Conservation (phyloP, 2,329 filamentous ascomycete genomes). For the Penicillium sp. region DNA sequence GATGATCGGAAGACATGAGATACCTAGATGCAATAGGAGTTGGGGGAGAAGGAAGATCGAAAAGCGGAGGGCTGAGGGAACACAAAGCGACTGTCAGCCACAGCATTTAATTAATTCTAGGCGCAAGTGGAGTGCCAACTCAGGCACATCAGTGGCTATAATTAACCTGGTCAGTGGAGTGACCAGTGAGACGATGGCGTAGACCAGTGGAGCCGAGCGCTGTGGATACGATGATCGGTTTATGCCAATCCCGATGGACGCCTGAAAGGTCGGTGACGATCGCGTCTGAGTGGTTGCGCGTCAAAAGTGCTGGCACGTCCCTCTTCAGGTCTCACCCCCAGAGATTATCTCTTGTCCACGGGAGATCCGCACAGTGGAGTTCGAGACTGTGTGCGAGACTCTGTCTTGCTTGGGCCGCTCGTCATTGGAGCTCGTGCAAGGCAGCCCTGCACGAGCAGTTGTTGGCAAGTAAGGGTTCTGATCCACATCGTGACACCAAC, state of each 20-base stretch:
- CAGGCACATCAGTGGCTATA: conserved; percentile 8
- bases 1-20: conserved; percentile 20
- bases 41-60: not conserved
- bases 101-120: conserved; percentile 10
- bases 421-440: conserved; percentile 7
- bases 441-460: conserved; percentile 4
- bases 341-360: not conserved
- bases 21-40: conserved; percentile 6
- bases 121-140: conserved; percentile 11
- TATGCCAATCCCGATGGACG: not conserved
- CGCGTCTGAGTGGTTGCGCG: not conserved
- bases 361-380: not conserved
- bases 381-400: not conserved
- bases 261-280: conserved; percentile 12
- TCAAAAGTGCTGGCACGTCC: not conserved
- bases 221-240: not conserved
- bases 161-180: conserved; percentile 12
- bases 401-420: conserved; percentile 5
- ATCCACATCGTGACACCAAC: not conserved
- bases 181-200: conserved; percentile 11
- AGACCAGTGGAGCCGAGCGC: conserved; percentile 9
- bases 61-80: conserved; percentile 4
- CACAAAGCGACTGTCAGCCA: conserved; percentile 10
- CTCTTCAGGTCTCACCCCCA: not conserved
- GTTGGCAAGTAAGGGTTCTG: not conserved